Evolutionary conservation across 306 rosid species (phyloP), one percentile per base, ranked within the genome.

Genomic region (Datisca glomerata): DNA sequence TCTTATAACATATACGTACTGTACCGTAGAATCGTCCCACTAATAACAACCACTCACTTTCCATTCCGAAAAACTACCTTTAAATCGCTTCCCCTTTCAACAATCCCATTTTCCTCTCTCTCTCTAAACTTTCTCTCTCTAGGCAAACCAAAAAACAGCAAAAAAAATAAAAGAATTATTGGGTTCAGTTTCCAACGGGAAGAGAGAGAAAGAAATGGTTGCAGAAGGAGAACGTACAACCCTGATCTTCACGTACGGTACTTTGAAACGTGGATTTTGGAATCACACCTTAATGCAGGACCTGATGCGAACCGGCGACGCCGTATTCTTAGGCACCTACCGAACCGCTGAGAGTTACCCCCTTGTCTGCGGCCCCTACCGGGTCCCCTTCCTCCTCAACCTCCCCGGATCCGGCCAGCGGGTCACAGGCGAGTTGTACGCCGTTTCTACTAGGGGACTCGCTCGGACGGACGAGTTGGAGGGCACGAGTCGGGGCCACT

Each of bases 371-470:
- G 96, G 96, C 12, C 81, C 94, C 18, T 75, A 73, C 64, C 53
- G 67, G 2, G 91, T 81, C n/a, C 91, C 92, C 0, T 81, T 78
- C 51, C 81, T 86, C 23, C 56, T 86, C 43, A 75, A 75, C 64
- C n/a, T 79, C 4, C 69, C 67, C 45, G 86, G 84, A 3, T 68
- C 74, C 7, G 84, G 81, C 25, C 63, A 69, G 32, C 25, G 32
- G 1, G 93, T 77, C 2, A 13, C 12, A 14, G 96, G 96, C 47
- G 93, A 85, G 60, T 36, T 85, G 13, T 85, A 86, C 62, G 66
- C 79, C 16, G 76, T 86, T 29, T 54, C 91, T 9, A 3, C 31
- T 1, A 59, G 25, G 12, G 79, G 76, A 2, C 63, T 78, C 18
- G 56, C 37, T 2, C 67, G 67, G 0, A 62, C 72, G 57, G 80